A percentile compares a stretch with the other conserved stretches of the same genome.
Conservation (phyloP, 768 basidiomycete species). For the Obba rivulosa region DNA sequence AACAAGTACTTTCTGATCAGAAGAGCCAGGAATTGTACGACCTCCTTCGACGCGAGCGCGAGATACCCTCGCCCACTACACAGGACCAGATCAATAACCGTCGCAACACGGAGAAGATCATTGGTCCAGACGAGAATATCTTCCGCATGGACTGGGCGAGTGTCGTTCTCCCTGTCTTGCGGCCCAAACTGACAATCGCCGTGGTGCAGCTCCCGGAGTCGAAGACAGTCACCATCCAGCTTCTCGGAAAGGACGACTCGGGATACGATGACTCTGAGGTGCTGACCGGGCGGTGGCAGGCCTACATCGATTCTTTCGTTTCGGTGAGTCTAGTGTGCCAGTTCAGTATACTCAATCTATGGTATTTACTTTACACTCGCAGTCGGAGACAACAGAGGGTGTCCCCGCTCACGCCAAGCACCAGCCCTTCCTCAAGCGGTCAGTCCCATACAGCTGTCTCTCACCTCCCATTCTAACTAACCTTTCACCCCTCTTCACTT, state of each 20-base stretch:
- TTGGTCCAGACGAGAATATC: constrained; percentile 73
- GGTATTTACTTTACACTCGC: background rate
- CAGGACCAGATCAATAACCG: constrained; percentile 71
- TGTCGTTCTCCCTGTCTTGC: background rate
- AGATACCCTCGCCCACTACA: constrained; percentile 50
- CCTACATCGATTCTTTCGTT: constrained; percentile 76
- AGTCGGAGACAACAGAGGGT: constrained; percentile 45
- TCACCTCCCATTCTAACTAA: constrained; percentile 22
- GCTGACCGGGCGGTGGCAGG: constrained; percentile 71
- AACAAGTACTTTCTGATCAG: constrained; percentile 59
- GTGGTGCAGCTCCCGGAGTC: constrained; percentile 51
- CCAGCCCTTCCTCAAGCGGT: constrained; percentile 68
- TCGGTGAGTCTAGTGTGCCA: constrained; percentile 25
- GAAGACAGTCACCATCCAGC: constrained; percentile 65
- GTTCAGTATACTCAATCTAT: background rate
- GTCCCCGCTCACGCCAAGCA: constrained; percentile 37
- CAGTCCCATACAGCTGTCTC: constrained; percentile 13
- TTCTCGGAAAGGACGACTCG: constrained; percentile 77
- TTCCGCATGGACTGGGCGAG: constrained; percentile 80
- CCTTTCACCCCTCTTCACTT: constrained; percentile 64
- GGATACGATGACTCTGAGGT: constrained; percentile 73
- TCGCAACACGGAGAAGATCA: constrained; percentile 59
- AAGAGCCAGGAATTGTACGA: constrained; percentile 73
- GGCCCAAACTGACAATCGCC: background rate
- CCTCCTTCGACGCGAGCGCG: constrained; percentile 62